Evolutionary conservation across 2,329 filamentous ascomycete species (phyloP), one percentile per base, ranked within the genome.

Genomic region (Cordyceps javanica): DNA sequence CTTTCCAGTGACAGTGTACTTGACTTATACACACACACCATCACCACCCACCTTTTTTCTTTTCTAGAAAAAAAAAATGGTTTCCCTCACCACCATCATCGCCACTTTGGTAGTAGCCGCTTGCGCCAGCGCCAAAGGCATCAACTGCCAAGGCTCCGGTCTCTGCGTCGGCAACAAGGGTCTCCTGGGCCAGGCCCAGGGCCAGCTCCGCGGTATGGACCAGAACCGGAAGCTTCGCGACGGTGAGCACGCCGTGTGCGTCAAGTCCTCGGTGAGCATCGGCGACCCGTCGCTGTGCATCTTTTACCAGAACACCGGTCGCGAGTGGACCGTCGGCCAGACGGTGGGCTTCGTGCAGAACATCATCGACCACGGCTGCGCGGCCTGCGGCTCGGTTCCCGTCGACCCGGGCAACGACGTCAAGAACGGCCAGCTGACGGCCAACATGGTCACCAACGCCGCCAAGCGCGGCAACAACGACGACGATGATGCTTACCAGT

Each of bases 121-220:
- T 2, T 34, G 42, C 16, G 36, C n/a, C 34, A 39, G 30, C 26
- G 26, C 14, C 26, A n/a, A 36, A 11, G 60, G 60, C 13, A 61
- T 61, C 50, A 60, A 61, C 58, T 61, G 60, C 55, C 55, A 39
- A 7, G 60, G 60, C 55, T 55, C 50, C 26, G 58, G 58, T 41
- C 49, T 61, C 52, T 61, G 60, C 50, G 16, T 49, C n/a, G 45
- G 54, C 28, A 58, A 61, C 48, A 57, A 58, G 23, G 59, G 59
- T 26, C 23, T 57, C 16, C 57, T 61, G 11, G 53, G 57, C 48
- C n/a, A 59, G 19, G 58, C 58, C 19, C 46, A 51, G 14, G 58
- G 41, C 44, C 49, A 58, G 19, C 58, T 61, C 21, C 50, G 54
- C 14, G 58, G 42, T 26, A 58, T 60, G 55, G 55, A 60, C 38